Percentiles rank a stretch among this genome's conserved stretches.
phyloP scores from a whole-genome alignment of 1,284 basidiomycete species.

The Trichosporon asahii region DNA sequence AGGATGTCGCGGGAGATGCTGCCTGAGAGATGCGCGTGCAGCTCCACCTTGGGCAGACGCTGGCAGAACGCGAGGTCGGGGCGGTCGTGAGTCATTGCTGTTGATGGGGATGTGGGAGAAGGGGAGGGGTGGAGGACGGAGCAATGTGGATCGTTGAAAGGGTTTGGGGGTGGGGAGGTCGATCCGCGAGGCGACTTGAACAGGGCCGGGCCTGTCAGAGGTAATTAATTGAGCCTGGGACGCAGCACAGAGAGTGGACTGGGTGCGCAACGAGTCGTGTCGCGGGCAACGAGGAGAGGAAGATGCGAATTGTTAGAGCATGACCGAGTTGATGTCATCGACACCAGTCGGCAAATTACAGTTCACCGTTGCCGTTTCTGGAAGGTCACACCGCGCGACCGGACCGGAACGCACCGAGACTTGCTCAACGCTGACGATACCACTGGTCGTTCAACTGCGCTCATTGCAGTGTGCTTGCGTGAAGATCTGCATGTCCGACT shows the following conservation, averaged over 20 bases:
- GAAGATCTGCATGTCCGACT: background rate
- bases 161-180: no score
- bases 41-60: conserved; percentile 35
- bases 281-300: background rate
- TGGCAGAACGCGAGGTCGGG: conserved; percentile 26
- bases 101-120: background rate
- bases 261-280: no score
- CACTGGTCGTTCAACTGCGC: no score
- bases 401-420: background rate
- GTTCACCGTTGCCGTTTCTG: background rate
- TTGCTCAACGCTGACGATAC: no score
- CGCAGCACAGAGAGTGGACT: no score
- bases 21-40: conserved; percentile 37
- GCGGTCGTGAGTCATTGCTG: background rate
- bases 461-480: no score
- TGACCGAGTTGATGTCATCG: background rate
- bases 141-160: background rate
- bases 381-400: background rate
- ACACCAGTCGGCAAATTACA: background rate
- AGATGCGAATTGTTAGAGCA: background rate
- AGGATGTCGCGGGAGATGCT: conserved; percentile 28
- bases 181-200: no score
- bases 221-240: no score
- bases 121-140: background rate
- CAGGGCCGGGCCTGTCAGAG: no score